Conservation (phyloP, 164 flowering plant genomes). For the Umbilicus rupestris region DNA sequence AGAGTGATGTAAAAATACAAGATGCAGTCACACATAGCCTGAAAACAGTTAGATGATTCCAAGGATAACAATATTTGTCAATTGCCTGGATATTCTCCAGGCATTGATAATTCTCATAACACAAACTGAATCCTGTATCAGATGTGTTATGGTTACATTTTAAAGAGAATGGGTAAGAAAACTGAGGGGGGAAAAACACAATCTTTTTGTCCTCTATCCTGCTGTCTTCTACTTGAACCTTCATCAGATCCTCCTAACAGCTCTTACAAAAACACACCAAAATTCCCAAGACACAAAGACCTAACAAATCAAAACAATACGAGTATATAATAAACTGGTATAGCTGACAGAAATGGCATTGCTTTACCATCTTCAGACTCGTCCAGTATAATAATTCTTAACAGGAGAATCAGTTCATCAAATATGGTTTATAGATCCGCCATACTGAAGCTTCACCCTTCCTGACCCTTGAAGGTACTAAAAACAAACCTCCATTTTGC, state of each 20-base stretch:
- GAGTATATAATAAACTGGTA: background rate
- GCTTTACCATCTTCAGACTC: constrained; percentile 1
- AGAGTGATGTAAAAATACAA: background rate
- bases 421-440: constrained; percentile 27
- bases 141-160: constrained; percentile 4
- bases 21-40: background rate
- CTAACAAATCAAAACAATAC: background rate
- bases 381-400: background rate
- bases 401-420: background rate
- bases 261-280: background rate
- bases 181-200: background rate
- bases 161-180: background rate
- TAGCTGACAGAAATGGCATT: background rate
- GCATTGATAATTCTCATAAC: constrained; percentile 5
- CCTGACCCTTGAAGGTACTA: constrained; percentile 6
- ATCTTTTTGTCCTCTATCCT: background rate
- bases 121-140: constrained; percentile 6
- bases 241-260: background rate
- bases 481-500: constrained; percentile 7
- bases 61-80: background rate
- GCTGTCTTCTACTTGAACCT: background rate
- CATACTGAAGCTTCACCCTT: constrained; percentile 10
- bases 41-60: background rate
- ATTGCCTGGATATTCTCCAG: background rate
- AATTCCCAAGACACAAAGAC: constrained; percentile 3